Conservation (phyloP, 2,329 filamentous ascomycete species). For the Amauroascus verrucosus region DNA sequence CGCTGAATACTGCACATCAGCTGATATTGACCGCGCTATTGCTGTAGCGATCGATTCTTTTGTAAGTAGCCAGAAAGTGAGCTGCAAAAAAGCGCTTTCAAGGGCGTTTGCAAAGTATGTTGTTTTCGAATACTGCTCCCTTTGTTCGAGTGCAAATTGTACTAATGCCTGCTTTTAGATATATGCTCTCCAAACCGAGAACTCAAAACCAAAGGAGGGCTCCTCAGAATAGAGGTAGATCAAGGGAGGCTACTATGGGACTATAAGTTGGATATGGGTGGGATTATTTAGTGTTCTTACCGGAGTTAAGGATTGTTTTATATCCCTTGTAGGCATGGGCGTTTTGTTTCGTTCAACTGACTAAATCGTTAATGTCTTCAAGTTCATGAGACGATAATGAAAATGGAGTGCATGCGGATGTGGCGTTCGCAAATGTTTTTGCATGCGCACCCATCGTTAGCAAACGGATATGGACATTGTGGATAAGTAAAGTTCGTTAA, state of each 20-base stretch:
- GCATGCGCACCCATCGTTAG: too few relatives aligned
- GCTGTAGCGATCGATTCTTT: slow-evolving; percentile 95
- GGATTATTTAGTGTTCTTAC: neutral
- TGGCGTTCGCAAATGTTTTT: too few relatives aligned
- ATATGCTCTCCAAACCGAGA: slow-evolving; percentile 13
- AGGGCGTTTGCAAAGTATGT: slow-evolving; percentile 95
- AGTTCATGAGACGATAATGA: too few relatives aligned
- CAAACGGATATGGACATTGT: too few relatives aligned
- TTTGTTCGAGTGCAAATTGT: neutral
- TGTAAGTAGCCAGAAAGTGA: slow-evolving; percentile 91
- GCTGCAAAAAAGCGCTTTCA: slow-evolving; percentile 90
- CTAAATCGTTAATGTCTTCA: too few relatives aligned
- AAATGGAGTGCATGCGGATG: too few relatives aligned
- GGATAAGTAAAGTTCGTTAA: too few relatives aligned
- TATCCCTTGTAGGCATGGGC: neutral
- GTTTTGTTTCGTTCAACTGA: neutral
- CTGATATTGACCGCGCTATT: slow-evolving; percentile 94
- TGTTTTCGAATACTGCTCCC: slow-evolving; percentile 23
- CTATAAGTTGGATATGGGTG: neutral
- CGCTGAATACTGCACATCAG: slow-evolving; percentile 82
- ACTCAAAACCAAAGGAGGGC: neutral
- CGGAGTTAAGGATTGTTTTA: neutral
- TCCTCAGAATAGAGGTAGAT: neutral
- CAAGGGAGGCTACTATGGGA: slow-evolving; percentile 1
- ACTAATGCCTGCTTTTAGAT: slow-evolving; percentile 10